Evolutionary conservation across 257 asterid genomes (phyloP), one percentile per base, ranked within the genome.

Genomic region (Solanum tacnaense): DNA sequence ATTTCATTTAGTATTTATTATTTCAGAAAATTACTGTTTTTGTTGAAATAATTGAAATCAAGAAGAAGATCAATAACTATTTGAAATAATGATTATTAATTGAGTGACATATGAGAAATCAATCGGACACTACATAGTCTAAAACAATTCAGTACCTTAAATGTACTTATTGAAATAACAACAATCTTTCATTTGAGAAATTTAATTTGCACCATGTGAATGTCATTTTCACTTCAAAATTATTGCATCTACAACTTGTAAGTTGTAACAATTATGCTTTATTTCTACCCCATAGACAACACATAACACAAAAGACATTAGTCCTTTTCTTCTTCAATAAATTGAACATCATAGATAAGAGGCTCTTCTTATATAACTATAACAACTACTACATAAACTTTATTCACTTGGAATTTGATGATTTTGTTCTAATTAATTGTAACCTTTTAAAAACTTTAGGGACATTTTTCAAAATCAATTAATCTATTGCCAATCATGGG

Each of bases 401-500:
- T 82, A 82, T 82, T 49, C 18, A 81, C 27, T 82, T 29, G 27
- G 85, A 13, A 82, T 29, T 82, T 49, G 85, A 49, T 49, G 85
- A 49, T 49, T 82, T 49, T 29, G 70, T 29, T 49, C 18, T 49
- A 82, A 49, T 18, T 81, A 81, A 18, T 18, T 81, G 68, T 49
- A 81, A 85, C 87, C 78, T 85, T 85, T 85, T 27, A 18, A 9
- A 1, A n/a, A 65, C 56, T 65, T 85, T 5, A 71, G 23, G 23
- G 78, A 39, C 87, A 79, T 81, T 52, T 88, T 73, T 10, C 46
- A 20, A 62, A 52, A 52, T 52, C 2, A 60, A 75, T 29, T 29
- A 7, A 70, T 87, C 58, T 84, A 81, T 72, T 89, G 62, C 75
- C 91, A 93, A 93, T 92, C 94, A 92, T 92, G 96, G 92, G 90